A percentile compares a stretch with the other conserved stretches of the same genome.
These are phyloP conservation scores for Fusarium temperatum DNA, from an alignment of 2,329 filamentous ascomycete species.

Conservation along the genomic window DNA sequence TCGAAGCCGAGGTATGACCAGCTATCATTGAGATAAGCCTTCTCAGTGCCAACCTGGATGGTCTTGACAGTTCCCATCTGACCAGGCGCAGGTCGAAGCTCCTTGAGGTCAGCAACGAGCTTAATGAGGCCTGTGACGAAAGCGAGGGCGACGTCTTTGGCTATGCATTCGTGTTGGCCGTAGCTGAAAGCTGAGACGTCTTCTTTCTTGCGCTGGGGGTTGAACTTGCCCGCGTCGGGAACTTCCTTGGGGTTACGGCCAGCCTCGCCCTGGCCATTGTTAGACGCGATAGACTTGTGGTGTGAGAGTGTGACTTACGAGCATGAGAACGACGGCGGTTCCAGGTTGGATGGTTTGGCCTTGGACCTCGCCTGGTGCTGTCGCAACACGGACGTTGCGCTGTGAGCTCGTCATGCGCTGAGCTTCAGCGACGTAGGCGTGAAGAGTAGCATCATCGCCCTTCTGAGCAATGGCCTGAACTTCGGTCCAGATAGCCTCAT, in stretches of 20 bases:
- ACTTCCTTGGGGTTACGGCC: conserved; percentile 52
- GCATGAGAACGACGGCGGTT: conserved; percentile 51
- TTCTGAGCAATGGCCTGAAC: conserved; percentile 52
- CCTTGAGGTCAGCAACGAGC: conserved; percentile 53
- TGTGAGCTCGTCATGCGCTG: conserved; percentile 53
- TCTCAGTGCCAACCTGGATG: conserved; percentile 51
- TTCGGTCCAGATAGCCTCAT: conserved; percentile 53
- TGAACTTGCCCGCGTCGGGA: conserved; percentile 51
- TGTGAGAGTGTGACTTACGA: conserved; percentile 45
- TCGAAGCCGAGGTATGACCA: conserved; percentile 58
- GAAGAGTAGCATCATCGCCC: conserved; percentile 47
- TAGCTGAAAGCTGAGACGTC: conserved; percentile 56
- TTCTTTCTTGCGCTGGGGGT: conserved; percentile 51
- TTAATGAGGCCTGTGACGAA: conserved; percentile 55
- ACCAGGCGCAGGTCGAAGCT: conserved; percentile 56
- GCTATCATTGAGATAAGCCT: conserved; percentile 57
- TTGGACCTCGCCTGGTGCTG: conserved; percentile 47
- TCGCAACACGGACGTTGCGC: conserved; percentile 50
- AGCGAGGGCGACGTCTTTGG: conserved; percentile 51
- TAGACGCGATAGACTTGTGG: background rate
- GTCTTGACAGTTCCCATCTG: conserved; percentile 57
- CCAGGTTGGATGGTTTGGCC: conserved; percentile 52
- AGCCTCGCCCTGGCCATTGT: conserved; percentile 47
- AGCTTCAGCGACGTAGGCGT: conserved; percentile 52
- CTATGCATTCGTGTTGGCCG: conserved; percentile 58